Conservation (phyloP, 352 stramenopile species). For the Thraustochytrium sp. region DNA sequence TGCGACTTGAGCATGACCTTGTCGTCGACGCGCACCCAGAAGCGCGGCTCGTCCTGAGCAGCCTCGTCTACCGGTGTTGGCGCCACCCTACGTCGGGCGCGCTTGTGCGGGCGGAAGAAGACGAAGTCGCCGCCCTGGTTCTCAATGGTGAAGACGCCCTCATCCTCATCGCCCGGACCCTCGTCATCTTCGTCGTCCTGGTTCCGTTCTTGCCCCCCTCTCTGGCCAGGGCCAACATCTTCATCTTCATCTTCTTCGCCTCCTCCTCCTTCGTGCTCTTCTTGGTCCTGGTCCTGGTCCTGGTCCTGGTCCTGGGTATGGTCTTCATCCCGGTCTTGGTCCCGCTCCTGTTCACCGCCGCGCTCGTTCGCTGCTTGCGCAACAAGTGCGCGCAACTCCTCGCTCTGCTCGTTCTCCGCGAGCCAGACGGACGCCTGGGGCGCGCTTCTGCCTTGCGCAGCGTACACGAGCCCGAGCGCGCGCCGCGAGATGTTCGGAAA, state of each 20-base stretch:
- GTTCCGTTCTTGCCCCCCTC: neutral
- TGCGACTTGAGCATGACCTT: conserved; percentile 26
- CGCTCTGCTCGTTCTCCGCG: neutral
- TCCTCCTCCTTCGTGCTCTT: neutral
- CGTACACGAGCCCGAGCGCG: neutral
- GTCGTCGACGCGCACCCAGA: conserved; percentile 35
- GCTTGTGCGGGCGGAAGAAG: neutral
- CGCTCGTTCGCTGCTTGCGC: neutral
- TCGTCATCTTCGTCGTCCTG: neutral
- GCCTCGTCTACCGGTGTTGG: neutral
- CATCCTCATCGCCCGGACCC: neutral
- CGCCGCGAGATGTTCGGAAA: neutral
- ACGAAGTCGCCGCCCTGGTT: neutral
- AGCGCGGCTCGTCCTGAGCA: neutral
- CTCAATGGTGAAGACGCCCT: neutral
- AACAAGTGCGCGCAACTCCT: neutral
- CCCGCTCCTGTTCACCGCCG: neutral
- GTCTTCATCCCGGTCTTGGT: neutral
- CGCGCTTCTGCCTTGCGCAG: neutral
- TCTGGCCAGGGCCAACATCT: neutral
- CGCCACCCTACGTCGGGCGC: neutral
- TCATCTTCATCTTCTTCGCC: neutral
- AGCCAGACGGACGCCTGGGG: neutral
- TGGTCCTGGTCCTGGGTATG: neutral
- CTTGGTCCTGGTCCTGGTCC: neutral